Evolutionary conservation across 345 rosid species (phyloP).

Genomic region (Kandelia obovata): DNA sequence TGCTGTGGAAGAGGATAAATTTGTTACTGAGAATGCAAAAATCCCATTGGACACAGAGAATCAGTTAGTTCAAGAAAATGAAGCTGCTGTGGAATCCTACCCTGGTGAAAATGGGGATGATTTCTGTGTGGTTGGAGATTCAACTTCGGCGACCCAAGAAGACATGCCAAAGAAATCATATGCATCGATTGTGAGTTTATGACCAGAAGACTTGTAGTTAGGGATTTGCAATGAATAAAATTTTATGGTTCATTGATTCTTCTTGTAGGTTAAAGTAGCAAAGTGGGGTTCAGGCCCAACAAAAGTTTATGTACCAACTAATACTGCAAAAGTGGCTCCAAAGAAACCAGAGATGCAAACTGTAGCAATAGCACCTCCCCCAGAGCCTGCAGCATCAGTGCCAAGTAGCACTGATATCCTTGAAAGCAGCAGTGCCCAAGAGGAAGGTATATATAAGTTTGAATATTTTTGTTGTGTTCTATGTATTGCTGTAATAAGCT

Average conservation of each 20-base stretch:
- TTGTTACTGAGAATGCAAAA: constrained; percentile 9
- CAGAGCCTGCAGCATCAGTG: constrained; percentile 18
- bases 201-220: background rate
- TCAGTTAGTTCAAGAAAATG: constrained; percentile 13
- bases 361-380: constrained; percentile 8
- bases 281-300: constrained; percentile 16
- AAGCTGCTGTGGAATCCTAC: constrained; percentile 17
- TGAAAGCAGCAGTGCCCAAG: constrained; percentile 10
- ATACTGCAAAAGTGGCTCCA: constrained; percentile 6
- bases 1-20: constrained; percentile 14
- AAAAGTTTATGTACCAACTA: constrained; percentile 13
- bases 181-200: constrained; percentile 32
- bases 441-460: constrained; percentile 20
- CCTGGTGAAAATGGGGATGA: constrained; percentile 14
- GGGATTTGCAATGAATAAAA: constrained; percentile 1
- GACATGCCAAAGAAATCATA: constrained; percentile 29
- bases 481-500: background rate
- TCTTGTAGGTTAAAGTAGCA: constrained; percentile 22
- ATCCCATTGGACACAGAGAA: constrained; percentile 4
- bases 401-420: constrained; percentile 20
- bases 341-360: constrained; percentile 17
- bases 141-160: constrained; percentile 11
- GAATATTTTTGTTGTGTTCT: background rate
- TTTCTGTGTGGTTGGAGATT: constrained; percentile 15
- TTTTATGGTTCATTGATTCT: background rate